Conservation (phyloP, 805 yeast species). For the Alloascoidea africana region DNA sequence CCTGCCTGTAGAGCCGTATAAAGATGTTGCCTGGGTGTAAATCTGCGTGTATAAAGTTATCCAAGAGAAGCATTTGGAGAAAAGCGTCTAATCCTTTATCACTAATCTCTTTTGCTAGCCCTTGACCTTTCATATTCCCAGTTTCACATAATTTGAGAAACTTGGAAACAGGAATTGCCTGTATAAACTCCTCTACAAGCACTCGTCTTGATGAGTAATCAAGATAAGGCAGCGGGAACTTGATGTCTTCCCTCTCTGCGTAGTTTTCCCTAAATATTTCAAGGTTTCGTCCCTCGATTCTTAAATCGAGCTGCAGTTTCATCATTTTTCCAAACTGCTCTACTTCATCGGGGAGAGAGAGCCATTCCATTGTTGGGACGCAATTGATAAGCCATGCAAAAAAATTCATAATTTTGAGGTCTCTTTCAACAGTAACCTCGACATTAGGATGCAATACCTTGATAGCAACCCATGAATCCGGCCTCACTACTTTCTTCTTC, state of each 20-base stretch:
- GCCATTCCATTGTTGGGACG: constrained; percentile 96
- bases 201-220: constrained; percentile 53
- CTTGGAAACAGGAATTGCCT: constrained; percentile 70
- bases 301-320: constrained; percentile 76
- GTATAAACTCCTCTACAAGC: constrained; percentile 72
- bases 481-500: constrained; percentile 14
- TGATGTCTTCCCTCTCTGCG: constrained; percentile 36
- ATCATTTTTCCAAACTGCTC: constrained; percentile 74
- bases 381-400: constrained; percentile 58
- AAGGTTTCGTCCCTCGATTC: constrained; percentile 81
- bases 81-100: constrained; percentile 85
- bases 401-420: constrained; percentile 66
- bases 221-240: constrained; percentile 68
- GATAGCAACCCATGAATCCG: constrained; percentile 60
- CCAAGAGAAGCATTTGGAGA: constrained; percentile 80
- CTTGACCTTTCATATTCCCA: constrained; percentile 8
- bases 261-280: constrained; percentile 60
- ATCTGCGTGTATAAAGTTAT: constrained; percentile 93
- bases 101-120: constrained; percentile 37
- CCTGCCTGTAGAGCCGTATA: constrained; percentile 44
- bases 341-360: constrained; percentile 88
- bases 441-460: constrained; percentile 90
- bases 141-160: constrained; percentile 36
- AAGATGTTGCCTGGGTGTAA: constrained; percentile 94
- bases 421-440: constrained; percentile 56